phyloP scores from a whole-genome alignment of 805 yeast genomes.

The Saccharomycopsis capsularis region DNA sequence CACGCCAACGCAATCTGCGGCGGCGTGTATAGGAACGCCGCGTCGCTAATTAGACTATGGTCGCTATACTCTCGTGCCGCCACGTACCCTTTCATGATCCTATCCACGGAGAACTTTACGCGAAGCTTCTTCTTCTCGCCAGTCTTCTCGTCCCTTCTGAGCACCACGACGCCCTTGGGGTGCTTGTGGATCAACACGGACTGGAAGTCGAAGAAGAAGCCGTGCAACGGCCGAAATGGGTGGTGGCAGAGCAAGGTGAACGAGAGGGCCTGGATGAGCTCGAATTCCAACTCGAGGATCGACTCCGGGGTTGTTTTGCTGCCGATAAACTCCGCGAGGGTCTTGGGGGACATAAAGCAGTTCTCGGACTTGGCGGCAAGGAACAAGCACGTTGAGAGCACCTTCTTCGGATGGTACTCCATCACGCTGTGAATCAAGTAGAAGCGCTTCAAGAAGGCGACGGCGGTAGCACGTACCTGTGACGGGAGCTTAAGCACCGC shows the following conservation, averaged over 20 bases:
- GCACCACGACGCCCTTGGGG: constrained; percentile 20
- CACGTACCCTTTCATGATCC: constrained; percentile 46
- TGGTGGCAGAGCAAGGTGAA: constrained; percentile 85
- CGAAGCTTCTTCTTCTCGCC: constrained; percentile 24
- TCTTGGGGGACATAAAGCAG: constrained; percentile 75
- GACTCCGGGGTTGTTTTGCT: constrained; percentile 60
- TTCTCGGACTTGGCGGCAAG: constrained; percentile 92
- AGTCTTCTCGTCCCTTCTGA: constrained; percentile 8
- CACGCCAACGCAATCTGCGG: constrained; percentile 94
- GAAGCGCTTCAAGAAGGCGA: constrained; percentile 73
- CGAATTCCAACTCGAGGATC: constrained; percentile 74
- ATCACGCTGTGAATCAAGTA: constrained; percentile 74
- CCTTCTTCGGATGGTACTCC: constrained; percentile 80
- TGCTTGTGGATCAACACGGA: constrained; percentile 35
- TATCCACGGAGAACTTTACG: constrained; percentile 11
- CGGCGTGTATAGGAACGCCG: constrained; percentile 73
- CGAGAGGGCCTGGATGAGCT: constrained; percentile 60
- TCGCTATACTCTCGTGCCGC: constrained; percentile 57
- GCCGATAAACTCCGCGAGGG: constrained; percentile 47
- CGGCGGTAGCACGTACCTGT: constrained; percentile 77
- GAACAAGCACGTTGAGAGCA: constrained; percentile 77
- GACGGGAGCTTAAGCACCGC: constrained; percentile 75
- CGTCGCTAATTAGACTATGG: constrained; percentile 72
- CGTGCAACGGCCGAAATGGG: constrained; percentile 85
- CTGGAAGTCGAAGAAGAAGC: constrained; percentile 89